Evolutionary conservation across 2,329 filamentous ascomycete species (phyloP).

Genomic region (Keithomyces neogunnii): DNA sequence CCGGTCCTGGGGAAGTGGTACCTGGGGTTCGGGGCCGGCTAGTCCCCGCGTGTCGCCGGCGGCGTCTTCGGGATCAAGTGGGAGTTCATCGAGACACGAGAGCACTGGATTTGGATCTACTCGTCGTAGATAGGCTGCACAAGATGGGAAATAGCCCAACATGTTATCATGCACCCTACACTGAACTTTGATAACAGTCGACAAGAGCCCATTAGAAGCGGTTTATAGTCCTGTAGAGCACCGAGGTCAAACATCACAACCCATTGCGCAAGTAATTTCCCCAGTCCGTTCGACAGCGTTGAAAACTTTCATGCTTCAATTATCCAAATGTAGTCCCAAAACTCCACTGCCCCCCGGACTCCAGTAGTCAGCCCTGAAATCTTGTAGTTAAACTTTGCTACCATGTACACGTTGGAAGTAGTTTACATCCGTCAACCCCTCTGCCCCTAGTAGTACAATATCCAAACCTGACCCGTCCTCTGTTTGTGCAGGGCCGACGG

Average conservation of each 20-base stretch:
- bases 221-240: too few species aligned
- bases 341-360: conserved; percentile 9
- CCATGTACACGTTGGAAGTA: conserved; percentile 13
- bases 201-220: too few species aligned
- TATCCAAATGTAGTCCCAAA: conserved; percentile 7
- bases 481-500: not conserved
- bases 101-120: conserved; percentile 70
- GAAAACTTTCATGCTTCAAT: not conserved
- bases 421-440: conserved; percentile 6
- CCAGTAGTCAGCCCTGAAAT: not conserved
- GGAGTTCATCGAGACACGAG: conserved; percentile 43
- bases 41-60: conserved; percentile 16
- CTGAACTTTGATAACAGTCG: too few species aligned
- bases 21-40: conserved; percentile 12
- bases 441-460: conserved; percentile 17
- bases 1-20: conserved; percentile 21
- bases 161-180: too few species aligned
- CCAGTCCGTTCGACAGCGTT: not conserved
- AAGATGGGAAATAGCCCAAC: not conserved
- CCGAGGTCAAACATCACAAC: too few species aligned
- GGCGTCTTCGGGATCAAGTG: conserved; percentile 20
- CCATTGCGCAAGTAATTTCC: too few species aligned
- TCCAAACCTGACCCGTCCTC: conserved; percentile 12
- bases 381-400: conserved; percentile 4
- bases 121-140: conserved; percentile 37